Evolutionary conservation across 257 asterid genomes (phyloP).

Genomic region (Solanum clarkiae): DNA sequence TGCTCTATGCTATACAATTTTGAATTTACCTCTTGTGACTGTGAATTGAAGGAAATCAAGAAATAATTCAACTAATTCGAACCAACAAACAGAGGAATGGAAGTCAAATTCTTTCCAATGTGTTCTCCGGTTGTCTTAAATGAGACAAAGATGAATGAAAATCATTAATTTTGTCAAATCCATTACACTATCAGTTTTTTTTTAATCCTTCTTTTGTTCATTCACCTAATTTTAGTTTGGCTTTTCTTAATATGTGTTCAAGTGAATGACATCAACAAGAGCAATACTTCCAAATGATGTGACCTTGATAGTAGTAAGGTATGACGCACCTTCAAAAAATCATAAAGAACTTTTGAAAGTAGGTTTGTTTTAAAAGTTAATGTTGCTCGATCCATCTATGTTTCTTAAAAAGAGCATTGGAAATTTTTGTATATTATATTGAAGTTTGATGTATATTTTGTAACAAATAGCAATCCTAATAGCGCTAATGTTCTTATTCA

Average conservation of each 20-base stretch:
- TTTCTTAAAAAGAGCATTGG: background rate
- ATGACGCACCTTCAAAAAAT: background rate
- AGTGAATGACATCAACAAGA: background rate
- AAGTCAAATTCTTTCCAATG: background rate
- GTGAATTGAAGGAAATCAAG: background rate
- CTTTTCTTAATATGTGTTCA: background rate
- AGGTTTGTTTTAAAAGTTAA: background rate
- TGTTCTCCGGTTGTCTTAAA: background rate
- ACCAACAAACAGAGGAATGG: background rate
- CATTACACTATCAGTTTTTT: background rate
- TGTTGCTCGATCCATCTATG: background rate
- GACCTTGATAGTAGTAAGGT: background rate
- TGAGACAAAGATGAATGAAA: background rate
- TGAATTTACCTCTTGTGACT: background rate
- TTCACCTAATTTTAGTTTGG: background rate
- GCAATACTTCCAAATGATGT: background rate
- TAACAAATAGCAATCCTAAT: background rate
- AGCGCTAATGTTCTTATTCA: background rate
- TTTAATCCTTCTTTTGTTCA: background rate
- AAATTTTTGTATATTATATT: background rate
- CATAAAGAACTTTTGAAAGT: background rate
- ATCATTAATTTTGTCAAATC: background rate
- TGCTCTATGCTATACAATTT: background rate
- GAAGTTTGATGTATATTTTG: background rate
- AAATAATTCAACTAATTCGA: background rate